phyloP scores from a whole-genome alignment of 2,329 filamentous ascomycete species.

The Nemania sp. region DNA sequence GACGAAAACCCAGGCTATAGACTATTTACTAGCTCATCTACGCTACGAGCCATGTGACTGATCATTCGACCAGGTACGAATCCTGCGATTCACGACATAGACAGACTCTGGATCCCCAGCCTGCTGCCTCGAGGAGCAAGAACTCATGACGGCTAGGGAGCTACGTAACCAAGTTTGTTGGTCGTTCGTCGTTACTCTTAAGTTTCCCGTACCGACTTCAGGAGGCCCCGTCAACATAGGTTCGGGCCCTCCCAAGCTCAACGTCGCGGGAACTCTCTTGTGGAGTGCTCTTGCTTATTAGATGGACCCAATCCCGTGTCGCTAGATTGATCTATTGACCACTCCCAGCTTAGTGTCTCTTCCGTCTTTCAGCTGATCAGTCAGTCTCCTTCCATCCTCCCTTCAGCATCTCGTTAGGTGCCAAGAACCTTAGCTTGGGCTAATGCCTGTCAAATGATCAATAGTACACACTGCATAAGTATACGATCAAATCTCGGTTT shows the following conservation, averaged over 20 bases:
- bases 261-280: neutral
- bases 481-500: neutral
- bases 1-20: neutral
- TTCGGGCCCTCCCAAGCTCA: conserved; percentile 7
- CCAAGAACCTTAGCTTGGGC: conserved; percentile 1
- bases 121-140: neutral
- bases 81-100: conserved; percentile 9
- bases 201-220: neutral
- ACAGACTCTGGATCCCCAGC: neutral
- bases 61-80: conserved; percentile 6
- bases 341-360: neutral
- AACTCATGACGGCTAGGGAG: neutral
- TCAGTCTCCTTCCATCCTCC: neutral
- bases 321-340: neutral
- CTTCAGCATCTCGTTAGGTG: neutral
- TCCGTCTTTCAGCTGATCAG: neutral
- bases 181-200: neutral
- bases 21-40: neutral
- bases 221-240: neutral
- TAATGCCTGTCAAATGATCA: neutral
- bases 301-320: neutral
- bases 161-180: no score
- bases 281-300: neutral
- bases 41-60: conserved; percentile 13
- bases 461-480: no score